Evolutionary conservation across 2,329 filamentous ascomycete species (phyloP).

Genomic region (Tolypocladium cylindrosporum): DNA sequence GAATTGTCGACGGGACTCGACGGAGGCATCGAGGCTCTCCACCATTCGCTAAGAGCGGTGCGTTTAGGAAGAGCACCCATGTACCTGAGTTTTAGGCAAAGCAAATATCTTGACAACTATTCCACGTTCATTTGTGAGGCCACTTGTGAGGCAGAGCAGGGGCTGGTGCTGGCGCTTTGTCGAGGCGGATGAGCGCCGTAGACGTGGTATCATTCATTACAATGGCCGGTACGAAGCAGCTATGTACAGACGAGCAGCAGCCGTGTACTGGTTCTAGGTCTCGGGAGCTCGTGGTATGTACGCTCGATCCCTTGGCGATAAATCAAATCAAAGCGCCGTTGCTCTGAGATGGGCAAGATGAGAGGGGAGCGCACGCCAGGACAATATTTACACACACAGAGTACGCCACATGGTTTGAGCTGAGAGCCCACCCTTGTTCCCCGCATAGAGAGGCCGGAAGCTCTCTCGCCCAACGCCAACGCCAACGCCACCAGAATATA

Average conservation of each 20-base stretch:
- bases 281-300: background rate
- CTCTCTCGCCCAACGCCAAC: background rate
- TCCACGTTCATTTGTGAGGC: background rate
- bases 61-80: background rate
- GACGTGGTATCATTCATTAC: background rate
- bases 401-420: background rate
- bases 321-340: background rate
- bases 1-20: background rate
- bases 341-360: background rate
- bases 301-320: background rate
- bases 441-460: background rate
- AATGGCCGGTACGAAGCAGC: background rate
- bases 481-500: background rate
- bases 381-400: background rate
- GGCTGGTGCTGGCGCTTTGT: background rate
- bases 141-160: background rate
- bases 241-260: background rate
- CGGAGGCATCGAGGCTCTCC: background rate
- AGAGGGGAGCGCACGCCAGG: background rate
- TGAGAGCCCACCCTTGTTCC: background rate
- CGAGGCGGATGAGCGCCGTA: background rate
- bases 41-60: background rate
- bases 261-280: background rate
- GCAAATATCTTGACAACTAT: background rate
- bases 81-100: background rate